Conservation (phyloP, 2,329 filamentous ascomycete genomes). For the Cyanodermella asteris region DNA sequence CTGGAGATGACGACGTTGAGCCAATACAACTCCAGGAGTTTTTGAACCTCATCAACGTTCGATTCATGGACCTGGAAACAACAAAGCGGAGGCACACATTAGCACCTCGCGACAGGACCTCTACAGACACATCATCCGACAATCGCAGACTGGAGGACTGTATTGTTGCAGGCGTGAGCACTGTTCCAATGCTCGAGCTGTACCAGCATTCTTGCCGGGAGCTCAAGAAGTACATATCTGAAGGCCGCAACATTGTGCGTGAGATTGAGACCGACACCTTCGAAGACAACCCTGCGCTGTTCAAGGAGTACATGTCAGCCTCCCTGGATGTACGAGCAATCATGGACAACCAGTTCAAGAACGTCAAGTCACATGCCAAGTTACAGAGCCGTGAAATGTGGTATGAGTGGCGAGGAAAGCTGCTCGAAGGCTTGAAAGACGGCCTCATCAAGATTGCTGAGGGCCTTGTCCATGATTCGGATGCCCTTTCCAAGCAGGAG, state of each 20-base stretch:
- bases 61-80: constrained; percentile 96
- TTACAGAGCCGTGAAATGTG: constrained; percentile 86
- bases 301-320: constrained; percentile 76
- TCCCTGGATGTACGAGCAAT: constrained; percentile 60
- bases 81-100: constrained; percentile 79
- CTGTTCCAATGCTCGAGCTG: constrained; percentile 75
- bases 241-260: constrained; percentile 71
- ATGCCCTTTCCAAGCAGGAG: constrained; percentile 44
- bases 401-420: constrained; percentile 93
- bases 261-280: constrained; percentile 79
- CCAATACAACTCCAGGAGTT: constrained; percentile 76
- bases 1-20: no score
- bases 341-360: constrained; percentile 95
- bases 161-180: constrained; percentile 75
- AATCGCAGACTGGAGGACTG: constrained; percentile 49
- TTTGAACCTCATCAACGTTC: constrained; percentile 82
- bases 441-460: constrained; percentile 54
- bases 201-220: constrained; percentile 93
- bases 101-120: constrained; percentile 32
- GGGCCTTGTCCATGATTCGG: constrained; percentile 55
- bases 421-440: constrained; percentile 61
- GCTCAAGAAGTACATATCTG: constrained; percentile 88
- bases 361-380: constrained; percentile 81
- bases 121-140: constrained; percentile 12
- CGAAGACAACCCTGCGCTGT: constrained; percentile 74